Conservation (phyloP, 345 rosid genomes). For the Cochlearia excelsa region DNA sequence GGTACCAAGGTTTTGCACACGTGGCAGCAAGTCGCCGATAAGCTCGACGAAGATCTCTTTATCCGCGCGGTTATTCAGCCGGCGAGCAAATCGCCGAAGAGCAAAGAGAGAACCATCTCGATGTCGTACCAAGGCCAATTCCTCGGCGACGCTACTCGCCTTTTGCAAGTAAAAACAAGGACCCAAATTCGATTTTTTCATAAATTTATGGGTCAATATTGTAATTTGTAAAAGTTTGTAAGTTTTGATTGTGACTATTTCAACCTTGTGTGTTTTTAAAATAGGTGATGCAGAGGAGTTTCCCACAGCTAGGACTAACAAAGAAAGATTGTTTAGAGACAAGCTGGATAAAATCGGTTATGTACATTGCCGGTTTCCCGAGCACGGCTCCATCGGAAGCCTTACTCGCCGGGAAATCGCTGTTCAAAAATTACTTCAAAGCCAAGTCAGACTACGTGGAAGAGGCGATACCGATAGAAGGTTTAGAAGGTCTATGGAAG, state of each 20-base stretch:
- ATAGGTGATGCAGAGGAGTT: slow-evolving; percentile 48
- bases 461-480: slow-evolving; percentile 35
- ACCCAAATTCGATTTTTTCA: neutral
- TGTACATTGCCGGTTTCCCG: slow-evolving; percentile 56
- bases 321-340: slow-evolving; percentile 50
- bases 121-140: slow-evolving; percentile 47
- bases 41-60: slow-evolving; percentile 57
- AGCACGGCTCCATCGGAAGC: slow-evolving; percentile 41
- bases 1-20: slow-evolving; percentile 47
- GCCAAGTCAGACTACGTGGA: slow-evolving; percentile 73
- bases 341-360: slow-evolving; percentile 61
- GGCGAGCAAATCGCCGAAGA: slow-evolving; percentile 25
- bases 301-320: slow-evolving; percentile 60
- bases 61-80: slow-evolving; percentile 47
- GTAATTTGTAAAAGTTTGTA: neutral
- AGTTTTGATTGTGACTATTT: slow-evolving; percentile 10
- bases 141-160: slow-evolving; percentile 42
- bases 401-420: slow-evolving; percentile 48
- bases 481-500: slow-evolving; percentile 34
- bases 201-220: neutral
- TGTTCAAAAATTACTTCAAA: slow-evolving; percentile 55
- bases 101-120: slow-evolving; percentile 40
- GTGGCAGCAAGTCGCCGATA: slow-evolving; percentile 62
- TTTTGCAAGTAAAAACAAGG: slow-evolving; percentile 31
- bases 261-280: neutral